These are phyloP conservation scores for Ilex aquifolium DNA, from an alignment of 257 asterid genomes.

Conservation along the genomic window DNA sequence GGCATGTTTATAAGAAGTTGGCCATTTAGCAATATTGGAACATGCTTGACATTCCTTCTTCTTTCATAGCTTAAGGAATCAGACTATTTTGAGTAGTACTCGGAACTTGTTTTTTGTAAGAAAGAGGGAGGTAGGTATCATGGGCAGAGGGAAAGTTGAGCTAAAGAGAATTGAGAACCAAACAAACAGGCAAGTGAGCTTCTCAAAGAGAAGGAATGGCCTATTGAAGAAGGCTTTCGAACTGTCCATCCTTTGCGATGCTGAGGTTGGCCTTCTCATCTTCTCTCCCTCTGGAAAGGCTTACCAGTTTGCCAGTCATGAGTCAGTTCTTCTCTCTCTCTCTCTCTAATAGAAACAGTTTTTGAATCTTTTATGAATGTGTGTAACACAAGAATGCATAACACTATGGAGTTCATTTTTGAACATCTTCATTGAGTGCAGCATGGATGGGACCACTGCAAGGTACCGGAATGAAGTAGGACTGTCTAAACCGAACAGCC, in stretches of 20 bases:
- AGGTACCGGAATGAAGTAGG: slow-evolving; percentile 52
- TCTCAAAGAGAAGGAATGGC: slow-evolving; percentile 29
- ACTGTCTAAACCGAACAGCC: slow-evolving; percentile 25
- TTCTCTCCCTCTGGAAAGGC: slow-evolving; percentile 47
- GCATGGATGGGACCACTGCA: slow-evolving; percentile 39
- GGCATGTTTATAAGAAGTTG: too few relatives aligned
- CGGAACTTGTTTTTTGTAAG: too few relatives aligned
- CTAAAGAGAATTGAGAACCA: slow-evolving; percentile 47
- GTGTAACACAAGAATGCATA: too few relatives aligned
- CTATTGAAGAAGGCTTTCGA: slow-evolving; percentile 46
- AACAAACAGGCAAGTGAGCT: slow-evolving; percentile 28
- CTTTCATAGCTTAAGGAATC: too few relatives aligned
- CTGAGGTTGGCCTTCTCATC: slow-evolving; percentile 5
- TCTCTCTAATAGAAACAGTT: too few relatives aligned
- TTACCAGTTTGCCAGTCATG: slow-evolving; percentile 42
- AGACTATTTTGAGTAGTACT: too few relatives aligned
- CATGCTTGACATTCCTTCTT: too few relatives aligned
- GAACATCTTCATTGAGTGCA: slow-evolving; percentile 9
- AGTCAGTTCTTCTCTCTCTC: slow-evolving; percentile 13
- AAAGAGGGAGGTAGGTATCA: not conserved
- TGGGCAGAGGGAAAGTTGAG: slow-evolving; percentile 68
- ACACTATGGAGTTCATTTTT: too few relatives aligned
- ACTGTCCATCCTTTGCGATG: not conserved
- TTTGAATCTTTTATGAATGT: too few relatives aligned
- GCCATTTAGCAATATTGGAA: too few relatives aligned